Conservation (phyloP, 371 early-diverging fungal species). For the Mortierella polycephala region DNA sequence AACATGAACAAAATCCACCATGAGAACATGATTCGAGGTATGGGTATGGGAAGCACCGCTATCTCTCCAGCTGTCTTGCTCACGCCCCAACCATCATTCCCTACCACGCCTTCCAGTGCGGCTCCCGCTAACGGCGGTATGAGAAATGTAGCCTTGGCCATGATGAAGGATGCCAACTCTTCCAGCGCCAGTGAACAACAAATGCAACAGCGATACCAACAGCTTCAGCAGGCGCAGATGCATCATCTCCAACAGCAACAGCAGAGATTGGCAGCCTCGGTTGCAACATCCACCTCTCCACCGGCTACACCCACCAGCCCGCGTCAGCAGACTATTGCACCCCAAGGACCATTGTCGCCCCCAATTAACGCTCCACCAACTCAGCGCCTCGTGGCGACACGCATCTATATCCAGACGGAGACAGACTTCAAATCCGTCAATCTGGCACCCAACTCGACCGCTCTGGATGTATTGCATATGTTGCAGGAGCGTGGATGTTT, state of each 20-base stretch:
- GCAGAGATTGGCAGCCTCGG: conserved; percentile 19
- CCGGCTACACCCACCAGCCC: conserved; percentile 28
- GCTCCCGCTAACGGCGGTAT: conserved; percentile 14
- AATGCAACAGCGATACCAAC: conserved; percentile 50
- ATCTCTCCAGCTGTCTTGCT: conserved; percentile 42
- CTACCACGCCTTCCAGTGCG: conserved; percentile 5
- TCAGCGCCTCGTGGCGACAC: conserved; percentile 73
- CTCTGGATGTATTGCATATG: conserved; percentile 76
- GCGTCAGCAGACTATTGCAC: conserved; percentile 13
- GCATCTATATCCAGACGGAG: conserved; percentile 87
- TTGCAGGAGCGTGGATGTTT: conserved; percentile 70
- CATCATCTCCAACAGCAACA: conserved; percentile 37
- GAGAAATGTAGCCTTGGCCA: conserved; percentile 43
- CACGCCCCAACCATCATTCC: conserved; percentile 51
- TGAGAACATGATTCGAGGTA: conserved; percentile 53
- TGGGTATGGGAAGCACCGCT: conserved; percentile 52
- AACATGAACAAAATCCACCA: conserved; percentile 39
- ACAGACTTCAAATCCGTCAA: conserved; percentile 78
- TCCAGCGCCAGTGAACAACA: conserved; percentile 36
- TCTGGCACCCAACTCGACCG: conserved; percentile 77
- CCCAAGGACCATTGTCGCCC: conserved; percentile 19
- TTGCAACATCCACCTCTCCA: conserved; percentile 8
- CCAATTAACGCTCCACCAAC: conserved; percentile 20
- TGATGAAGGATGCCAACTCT: conserved; percentile 45
- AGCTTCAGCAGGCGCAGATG: conserved; percentile 47